Percentiles rank a stretch among this genome's conserved stretches.
Conservation (phyloP, 2,329 filamentous ascomycete genomes). For the Neopestalotiopsis sp. region DNA sequence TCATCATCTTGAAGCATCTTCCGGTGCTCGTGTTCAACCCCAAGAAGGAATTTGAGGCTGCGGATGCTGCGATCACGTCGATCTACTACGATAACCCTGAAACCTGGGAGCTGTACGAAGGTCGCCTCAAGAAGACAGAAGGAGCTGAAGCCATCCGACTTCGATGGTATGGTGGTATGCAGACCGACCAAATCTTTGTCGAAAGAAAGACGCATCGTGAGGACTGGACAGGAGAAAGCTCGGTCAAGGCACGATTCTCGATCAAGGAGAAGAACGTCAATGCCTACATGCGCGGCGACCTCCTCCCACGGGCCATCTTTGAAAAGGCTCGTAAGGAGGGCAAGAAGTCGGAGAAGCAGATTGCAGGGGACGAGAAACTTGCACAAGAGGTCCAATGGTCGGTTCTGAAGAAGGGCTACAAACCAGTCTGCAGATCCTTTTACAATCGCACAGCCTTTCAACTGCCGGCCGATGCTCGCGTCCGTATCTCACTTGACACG, state of each 20-base stretch:
- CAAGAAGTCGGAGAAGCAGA: constrained; percentile 91
- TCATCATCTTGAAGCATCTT: constrained; percentile 96
- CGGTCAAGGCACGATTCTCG: constrained; percentile 94
- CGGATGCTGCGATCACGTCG: constrained; percentile 94
- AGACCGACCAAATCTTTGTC: constrained; percentile 92
- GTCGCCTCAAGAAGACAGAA: constrained; percentile 95
- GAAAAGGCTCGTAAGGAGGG: constrained; percentile 95
- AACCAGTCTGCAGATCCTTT: constrained; percentile 91
- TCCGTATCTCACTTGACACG: constrained; percentile 95
- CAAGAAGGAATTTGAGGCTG: constrained; percentile 91
- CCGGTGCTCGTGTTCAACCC: constrained; percentile 97
- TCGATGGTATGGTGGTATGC: constrained; percentile 97
- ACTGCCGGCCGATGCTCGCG: constrained; percentile 91
- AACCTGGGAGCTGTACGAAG: constrained; percentile 92
- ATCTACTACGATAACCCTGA: constrained; percentile 98
- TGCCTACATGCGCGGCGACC: constrained; percentile 80
- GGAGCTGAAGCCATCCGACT: constrained; percentile 95
- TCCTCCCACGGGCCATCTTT: constrained; percentile 87
- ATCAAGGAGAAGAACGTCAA: constrained; percentile 99
- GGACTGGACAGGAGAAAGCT: constrained; percentile 99
- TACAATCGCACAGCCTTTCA: constrained; percentile 99
- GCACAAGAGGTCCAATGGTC: constrained; percentile 95
- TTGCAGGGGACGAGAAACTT: constrained; percentile 87
- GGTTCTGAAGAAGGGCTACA: constrained; percentile 82
- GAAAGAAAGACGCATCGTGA: constrained; percentile 98